Evolutionary conservation across 129 eudicot species (phyloP).

Genomic region (Mikania micrantha): DNA sequence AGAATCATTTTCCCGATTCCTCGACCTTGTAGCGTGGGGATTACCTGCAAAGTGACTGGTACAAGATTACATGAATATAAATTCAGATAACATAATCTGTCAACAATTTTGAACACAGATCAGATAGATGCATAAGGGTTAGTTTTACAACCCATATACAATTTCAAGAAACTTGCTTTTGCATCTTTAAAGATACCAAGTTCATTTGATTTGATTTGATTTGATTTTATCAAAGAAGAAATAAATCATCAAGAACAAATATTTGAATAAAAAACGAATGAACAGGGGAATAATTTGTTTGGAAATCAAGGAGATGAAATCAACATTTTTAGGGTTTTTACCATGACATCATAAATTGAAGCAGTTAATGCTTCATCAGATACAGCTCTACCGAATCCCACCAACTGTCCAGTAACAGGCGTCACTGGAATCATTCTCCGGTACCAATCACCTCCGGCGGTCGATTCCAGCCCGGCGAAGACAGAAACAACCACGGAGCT

Average conservation of each 20-base stretch:
- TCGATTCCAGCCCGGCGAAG: slow-evolving; percentile 32
- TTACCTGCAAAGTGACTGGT: slow-evolving; percentile 57
- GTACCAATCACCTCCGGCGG: slow-evolving; percentile 43
- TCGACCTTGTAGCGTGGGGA: slow-evolving; percentile 55
- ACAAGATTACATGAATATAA: slow-evolving; percentile 14
- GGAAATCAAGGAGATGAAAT: background rate
- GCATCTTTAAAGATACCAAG: background rate
- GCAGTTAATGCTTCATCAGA: slow-evolving; percentile 73
- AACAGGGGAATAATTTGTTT: background rate
- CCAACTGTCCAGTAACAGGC: slow-evolving; percentile 52
- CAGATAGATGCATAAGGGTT: no score
- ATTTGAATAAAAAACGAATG: background rate
- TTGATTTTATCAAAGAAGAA: background rate
- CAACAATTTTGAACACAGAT: background rate
- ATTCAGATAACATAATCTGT: background rate
- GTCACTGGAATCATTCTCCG: slow-evolving; percentile 52
- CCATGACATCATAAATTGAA: slow-evolving; percentile 86
- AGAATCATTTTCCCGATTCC: slow-evolving; percentile 80
- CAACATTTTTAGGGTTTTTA: slow-evolving; percentile 10
- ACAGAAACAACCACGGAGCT: slow-evolving; percentile 74
- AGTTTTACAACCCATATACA: no score
- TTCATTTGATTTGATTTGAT: background rate
- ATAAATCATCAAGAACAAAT: background rate
- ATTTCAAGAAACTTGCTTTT: no score
- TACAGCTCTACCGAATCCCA: slow-evolving; percentile 92